Evolutionary conservation across 2,329 filamentous ascomycete species (phyloP).

Genomic region (Parafenestella ontariensis): DNA sequence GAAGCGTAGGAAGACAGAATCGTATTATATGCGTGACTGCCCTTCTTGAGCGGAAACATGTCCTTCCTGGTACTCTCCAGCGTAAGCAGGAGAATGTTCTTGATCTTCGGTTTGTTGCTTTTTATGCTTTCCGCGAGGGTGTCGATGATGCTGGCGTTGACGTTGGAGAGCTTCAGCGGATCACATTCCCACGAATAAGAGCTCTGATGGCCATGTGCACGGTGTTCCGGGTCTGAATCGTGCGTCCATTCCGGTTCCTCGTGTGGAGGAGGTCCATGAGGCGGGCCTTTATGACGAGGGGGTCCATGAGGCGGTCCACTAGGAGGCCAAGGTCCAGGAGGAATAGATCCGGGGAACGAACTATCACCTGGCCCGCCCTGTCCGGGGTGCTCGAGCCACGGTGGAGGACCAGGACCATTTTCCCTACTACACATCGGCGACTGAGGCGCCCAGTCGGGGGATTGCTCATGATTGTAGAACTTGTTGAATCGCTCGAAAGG

Average conservation of each 20-base stretch:
- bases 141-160: conserved; percentile 12
- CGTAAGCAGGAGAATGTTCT: conserved; percentile 21
- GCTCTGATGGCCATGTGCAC: conserved; percentile 3
- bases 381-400: conserved; percentile 8
- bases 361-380: conserved; percentile 1
- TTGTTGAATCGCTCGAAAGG: conserved; percentile 19
- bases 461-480: conserved; percentile 14
- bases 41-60: conserved; percentile 20
- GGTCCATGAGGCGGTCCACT: background rate
- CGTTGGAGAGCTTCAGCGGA: conserved; percentile 19
- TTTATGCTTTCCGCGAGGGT: conserved; percentile 4
- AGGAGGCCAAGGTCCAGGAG: background rate
- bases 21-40: conserved; percentile 18
- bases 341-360: background rate
- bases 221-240: background rate
- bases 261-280: background rate
- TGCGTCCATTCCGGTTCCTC: too few relatives aligned
- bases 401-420: conserved; percentile 18
- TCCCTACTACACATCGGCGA: conserved; percentile 9
- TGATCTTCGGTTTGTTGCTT: conserved; percentile 15
- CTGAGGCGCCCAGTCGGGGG: conserved; percentile 18
- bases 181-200: conserved; percentile 14
- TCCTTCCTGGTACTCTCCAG: conserved; percentile 26
- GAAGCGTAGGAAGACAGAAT: conserved; percentile 15
- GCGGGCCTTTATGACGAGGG: background rate